Evolutionary conservation across 768 basidiomycete species (phyloP), one percentile per base, ranked within the genome.

Genomic region (Favolaschia claudopus): DNA sequence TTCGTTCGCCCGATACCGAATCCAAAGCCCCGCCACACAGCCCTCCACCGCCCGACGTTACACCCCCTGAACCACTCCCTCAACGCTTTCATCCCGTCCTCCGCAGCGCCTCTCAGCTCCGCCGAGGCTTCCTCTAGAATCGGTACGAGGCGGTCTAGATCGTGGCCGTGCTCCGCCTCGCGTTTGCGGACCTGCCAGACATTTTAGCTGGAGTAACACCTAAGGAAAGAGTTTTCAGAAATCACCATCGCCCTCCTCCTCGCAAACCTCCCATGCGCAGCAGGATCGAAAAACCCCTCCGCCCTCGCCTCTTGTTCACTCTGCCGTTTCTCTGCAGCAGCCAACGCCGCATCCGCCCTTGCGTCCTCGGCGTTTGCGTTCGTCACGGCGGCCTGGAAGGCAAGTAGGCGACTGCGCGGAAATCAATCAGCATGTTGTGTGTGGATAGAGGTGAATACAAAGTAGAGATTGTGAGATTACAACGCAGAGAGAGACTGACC

Each of bases 151-250:
- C 72, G 65, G 49, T 79, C 76, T 15, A 82, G 70, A 49, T 75
- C 74, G 55, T 82, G 79, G 0, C 80, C 80, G 46, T 80, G 76
- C 27, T 70, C 65, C 1, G 67, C 50, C 62, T 82, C 79, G 20
- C 72, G 75, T 38, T 72, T 70, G 14, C 60, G 63, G 28, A 78
- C 67, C 2, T 68, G 62, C 3, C 62, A 62, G 5, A n/a, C n/a
- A n/a, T n/a, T n/a, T n/a, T n/a, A n/a, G n/a, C n/a, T n/a, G n/a
- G n/a, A n/a, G n/a, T n/a, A n/a, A n/a, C n/a, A n/a, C n/a, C n/a
- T n/a, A n/a, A n/a, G n/a, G n/a, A n/a, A n/a, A n/a, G n/a, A n/a
- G n/a, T n/a, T n/a, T n/a, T n/a, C n/a, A n/a, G n/a, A n/a, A n/a
- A n/a, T n/a, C n/a, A n/a, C n/a, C n/a, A n/a, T n/a, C n/a, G n/a